Evolutionary conservation across 1,139 yeast species (phyloP), one percentile per base, ranked within the genome.

Genomic region (Fermentozyma sake): DNA sequence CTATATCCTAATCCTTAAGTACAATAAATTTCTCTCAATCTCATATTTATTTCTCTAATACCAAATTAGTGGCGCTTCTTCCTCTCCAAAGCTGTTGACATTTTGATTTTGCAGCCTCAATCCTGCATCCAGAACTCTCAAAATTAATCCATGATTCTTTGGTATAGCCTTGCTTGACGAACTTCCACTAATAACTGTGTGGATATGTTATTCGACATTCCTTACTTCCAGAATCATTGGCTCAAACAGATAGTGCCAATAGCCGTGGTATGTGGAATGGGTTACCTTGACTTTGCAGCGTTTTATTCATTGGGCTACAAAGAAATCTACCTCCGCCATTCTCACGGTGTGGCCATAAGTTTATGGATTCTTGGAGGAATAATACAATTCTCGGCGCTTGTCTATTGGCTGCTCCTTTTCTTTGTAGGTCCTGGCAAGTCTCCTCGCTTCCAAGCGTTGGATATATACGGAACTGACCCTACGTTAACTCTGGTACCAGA

Each of bases 401-500:
- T 46, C 2, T 66, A 66, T 38, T 66, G 72, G 72, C 29, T 29
- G 1, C 26, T 48, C 5, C 37, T 61, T 3, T 32, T 53, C 13
- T 6, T 30, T 2, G 25, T 31, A 3, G 72, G 72, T 0, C 69
- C 72, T 0, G 72, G 72, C 1, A 43, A 28, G 17, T 35, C 52
- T 3, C 54, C 57, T 0, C 26, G 26, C 8, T 37, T 57, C 14
- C 30, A 32, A 6, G 58, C 58, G 0, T 56, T 57, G 25, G 50
- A 62, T 35, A 24, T 62, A 12, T 54, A 52, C 29, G 34, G 29
- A 12, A 9, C 19, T 6, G 32, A 29, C 5, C 37, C 35, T 7
- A 27, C 29, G 9, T 65, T 66, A 3, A 34, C 42, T 0, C 41
- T 45, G 4, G 33, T 33, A 3, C 86, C 87, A 0, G 58, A 52